Conservation (phyloP, 257 asterid species). For the Solanum arcanum region DNA sequence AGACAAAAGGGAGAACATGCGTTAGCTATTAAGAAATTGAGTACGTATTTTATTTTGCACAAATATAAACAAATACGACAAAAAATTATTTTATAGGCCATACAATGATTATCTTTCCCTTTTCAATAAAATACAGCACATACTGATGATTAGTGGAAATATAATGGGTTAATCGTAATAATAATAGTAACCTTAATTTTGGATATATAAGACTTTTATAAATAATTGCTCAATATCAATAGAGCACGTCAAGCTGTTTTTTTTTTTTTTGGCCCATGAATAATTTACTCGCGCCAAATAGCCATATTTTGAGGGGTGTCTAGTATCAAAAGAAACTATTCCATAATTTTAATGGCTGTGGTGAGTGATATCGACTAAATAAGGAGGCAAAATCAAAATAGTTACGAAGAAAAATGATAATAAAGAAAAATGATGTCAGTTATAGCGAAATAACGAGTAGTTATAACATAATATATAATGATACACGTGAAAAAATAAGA, state of each 20-base stretch:
- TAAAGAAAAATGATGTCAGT: too few species aligned
- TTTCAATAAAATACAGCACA: not conserved
- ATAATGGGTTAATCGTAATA: not conserved
- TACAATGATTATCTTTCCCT: not conserved
- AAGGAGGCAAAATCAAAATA: too few species aligned
- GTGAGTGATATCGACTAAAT: too few species aligned
- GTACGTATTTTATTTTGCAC: not conserved
- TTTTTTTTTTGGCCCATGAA: not conserved
- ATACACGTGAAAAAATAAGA: too few species aligned
- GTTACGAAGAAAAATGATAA: too few species aligned
- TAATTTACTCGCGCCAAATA: not conserved
- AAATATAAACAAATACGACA: not conserved
- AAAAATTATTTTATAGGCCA: not conserved
- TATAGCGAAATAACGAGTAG: too few species aligned
- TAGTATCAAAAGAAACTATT: too few species aligned
- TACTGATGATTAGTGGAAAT: not conserved
- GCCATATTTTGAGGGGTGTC: not conserved
- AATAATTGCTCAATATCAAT: not conserved
- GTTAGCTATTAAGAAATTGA: not conserved
- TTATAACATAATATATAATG: too few species aligned
- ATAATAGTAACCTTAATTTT: not conserved
- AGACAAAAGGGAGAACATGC: not conserved
- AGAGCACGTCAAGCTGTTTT: not conserved
- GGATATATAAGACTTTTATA: not conserved
- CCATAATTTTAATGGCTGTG: too few species aligned